Percentiles rank a stretch among this genome's conserved stretches.
phyloP scores from a whole-genome alignment of 176 grass and related monocot genomes.

The Zea luxurians region DNA sequence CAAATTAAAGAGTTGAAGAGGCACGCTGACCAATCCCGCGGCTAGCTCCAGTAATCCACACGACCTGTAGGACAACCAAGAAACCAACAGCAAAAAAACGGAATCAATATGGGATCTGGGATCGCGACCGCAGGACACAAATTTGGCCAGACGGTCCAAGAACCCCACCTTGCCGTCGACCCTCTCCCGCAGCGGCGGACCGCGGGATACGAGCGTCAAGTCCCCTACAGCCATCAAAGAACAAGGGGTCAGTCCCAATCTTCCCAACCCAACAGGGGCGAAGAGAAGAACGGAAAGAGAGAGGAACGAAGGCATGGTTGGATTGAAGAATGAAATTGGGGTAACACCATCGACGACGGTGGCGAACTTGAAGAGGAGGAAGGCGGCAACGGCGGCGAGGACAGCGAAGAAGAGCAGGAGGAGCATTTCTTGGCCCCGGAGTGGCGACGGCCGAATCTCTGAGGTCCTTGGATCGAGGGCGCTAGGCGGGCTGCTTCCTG shows the following conservation, averaged over 20 bases:
- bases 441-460: not conserved
- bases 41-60: constrained; percentile 95
- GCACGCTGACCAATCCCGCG: constrained; percentile 79
- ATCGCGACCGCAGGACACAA: not conserved
- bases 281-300: not conserved
- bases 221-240: constrained; percentile 54
- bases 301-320: not conserved
- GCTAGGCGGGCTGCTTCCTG: not conserved
- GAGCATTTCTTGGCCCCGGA: constrained; percentile 45
- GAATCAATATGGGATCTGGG: constrained; percentile 1
- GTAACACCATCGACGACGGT: constrained; percentile 70
- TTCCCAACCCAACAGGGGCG: not conserved
- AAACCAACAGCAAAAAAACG: not conserved
- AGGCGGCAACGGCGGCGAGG: constrained; percentile 35
- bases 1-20: constrained; percentile 19
- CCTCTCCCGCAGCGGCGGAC: constrained; percentile 59
- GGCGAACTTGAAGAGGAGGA: constrained; percentile 67
- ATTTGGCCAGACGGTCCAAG: not conserved
- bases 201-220: constrained; percentile 74
- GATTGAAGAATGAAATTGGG: not conserved
- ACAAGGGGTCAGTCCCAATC: not conserved
- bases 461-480: not conserved
- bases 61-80: constrained; percentile 52
- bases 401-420: constrained; percentile 35
- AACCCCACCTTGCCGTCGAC: constrained; percentile 75